These are phyloP conservation scores for Euphorbia celastroides DNA, from an alignment of 441 rosid genomes.

Conservation along the genomic window DNA sequence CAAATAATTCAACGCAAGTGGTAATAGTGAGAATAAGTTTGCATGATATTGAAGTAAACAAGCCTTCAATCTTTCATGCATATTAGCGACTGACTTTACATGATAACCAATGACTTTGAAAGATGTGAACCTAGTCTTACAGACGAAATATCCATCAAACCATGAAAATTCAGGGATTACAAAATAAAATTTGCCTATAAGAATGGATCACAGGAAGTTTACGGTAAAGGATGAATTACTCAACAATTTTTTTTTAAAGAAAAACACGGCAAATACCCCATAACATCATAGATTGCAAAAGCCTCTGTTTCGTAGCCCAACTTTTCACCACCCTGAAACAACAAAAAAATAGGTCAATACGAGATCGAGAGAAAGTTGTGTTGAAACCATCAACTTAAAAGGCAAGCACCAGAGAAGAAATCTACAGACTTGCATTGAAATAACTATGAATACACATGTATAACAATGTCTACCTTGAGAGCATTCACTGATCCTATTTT, in stretches of 20 bases:
- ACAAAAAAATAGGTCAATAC: conserved; percentile 13
- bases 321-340: conserved; percentile 52
- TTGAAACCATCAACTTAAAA: background rate
- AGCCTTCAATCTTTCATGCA: background rate
- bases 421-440: background rate
- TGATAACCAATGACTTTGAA: background rate
- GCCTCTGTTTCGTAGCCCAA: conserved; percentile 88
- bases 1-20: background rate
- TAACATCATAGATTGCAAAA: conserved; percentile 78
- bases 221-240: background rate
- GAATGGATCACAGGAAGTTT: background rate
- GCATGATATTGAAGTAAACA: background rate
- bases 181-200: background rate
- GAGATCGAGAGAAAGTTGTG: background rate
- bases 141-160: background rate
- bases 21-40: background rate
- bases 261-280: conserved; percentile 45
- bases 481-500: too few species aligned
- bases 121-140: background rate
- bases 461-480: background rate
- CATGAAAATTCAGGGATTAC: background rate
- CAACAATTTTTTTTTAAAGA: conserved; percentile 2
- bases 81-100: background rate
- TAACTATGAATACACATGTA: background rate
- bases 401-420: background rate